phyloP scores from a whole-genome alignment of 129 eudicot species.

The Lactuca saligna region DNA sequence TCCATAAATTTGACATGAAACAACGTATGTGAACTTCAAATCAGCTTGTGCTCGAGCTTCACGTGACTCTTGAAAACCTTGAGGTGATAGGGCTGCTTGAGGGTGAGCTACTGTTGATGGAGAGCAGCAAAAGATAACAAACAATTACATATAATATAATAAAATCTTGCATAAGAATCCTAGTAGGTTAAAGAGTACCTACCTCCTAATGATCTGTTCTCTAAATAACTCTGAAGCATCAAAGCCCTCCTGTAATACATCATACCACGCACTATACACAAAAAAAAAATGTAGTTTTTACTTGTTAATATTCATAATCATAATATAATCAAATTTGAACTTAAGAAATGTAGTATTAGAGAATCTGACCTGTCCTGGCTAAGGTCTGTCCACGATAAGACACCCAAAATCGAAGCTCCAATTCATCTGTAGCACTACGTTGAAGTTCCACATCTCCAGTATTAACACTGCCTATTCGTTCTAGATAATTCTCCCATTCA shows the following conservation, averaged over 20 bases:
- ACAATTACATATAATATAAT: background rate
- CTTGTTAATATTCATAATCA: no score
- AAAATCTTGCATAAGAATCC: background rate
- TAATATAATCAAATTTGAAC: background rate
- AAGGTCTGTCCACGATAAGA: constrained; percentile 98
- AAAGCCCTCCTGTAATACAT: constrained; percentile 97
- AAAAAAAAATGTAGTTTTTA: background rate
- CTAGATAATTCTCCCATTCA: constrained; percentile 95
- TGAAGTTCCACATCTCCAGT: constrained; percentile 73
- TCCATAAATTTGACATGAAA: constrained; percentile 98
- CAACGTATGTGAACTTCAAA: constrained; percentile 88
- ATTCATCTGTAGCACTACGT: constrained; percentile 61
- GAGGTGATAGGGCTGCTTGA: constrained; percentile 42
- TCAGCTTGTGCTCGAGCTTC: constrained; percentile 98
- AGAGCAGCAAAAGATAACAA: background rate
- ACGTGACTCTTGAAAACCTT: constrained; percentile 84
- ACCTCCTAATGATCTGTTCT: constrained; percentile 85
- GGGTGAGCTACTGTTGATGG: constrained; percentile 46
- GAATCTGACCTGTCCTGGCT: constrained; percentile 81
- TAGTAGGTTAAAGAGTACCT: constrained; percentile 42
- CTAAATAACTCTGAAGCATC: constrained; percentile 90
- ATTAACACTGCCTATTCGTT: constrained; percentile 72
- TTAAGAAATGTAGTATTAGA: background rate
- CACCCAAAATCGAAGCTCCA: constrained; percentile 98
- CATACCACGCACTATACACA: constrained; percentile 89